Evolutionary conservation across 2,329 filamentous ascomycete species (phyloP), one percentile per base, ranked within the genome.

Genomic region (Pseudocercospora macadamiae): DNA sequence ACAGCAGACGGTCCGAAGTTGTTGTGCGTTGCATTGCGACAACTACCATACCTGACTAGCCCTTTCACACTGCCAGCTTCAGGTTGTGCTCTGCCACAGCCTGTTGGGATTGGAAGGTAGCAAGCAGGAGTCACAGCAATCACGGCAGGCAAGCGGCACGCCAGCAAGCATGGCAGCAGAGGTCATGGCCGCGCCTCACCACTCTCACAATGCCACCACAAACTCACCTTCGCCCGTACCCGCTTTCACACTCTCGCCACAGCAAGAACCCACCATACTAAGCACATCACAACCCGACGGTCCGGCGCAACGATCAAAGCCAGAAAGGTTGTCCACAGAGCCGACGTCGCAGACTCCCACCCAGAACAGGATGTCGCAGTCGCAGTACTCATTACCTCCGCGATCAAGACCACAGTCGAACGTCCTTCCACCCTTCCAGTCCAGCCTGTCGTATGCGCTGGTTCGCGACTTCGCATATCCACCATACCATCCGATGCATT

Each of bases 401-500:
- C 36, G 80, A 77, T 96, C 92, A 64, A 87, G 91, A 61, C 91
- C 92, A 18, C 83, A 83, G 56, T 96, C 91, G n/a, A 85, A 89
- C 8, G 83, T 90, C 63, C 93, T 95, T 71, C 89, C 91, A 14
- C 80, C 89, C 69, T 95, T 91, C 75, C 89, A 91, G 68, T 95
- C 92, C 59, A 96, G 87, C 72, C 84, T 97, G 16, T 77, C 90
- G 5, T 97, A 97, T 74, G 87, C 92, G n/a, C 82, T 91, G 44
- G 93, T 99, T 65, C 89, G 95, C 70, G 95, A 99, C 80, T 99
- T 97, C 77, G 95, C 95, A 66, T 99, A 97, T 73, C 86, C 91
- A 28, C 73, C 84, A 23, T 82, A 83, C 55, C 90, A 97, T 74
- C 92, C 91, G 42, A 82, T 97, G 75, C 95, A 97, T 79, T 96